Conservation (phyloP, 208 protist species). For the Trypanosoma grayi region DNA sequence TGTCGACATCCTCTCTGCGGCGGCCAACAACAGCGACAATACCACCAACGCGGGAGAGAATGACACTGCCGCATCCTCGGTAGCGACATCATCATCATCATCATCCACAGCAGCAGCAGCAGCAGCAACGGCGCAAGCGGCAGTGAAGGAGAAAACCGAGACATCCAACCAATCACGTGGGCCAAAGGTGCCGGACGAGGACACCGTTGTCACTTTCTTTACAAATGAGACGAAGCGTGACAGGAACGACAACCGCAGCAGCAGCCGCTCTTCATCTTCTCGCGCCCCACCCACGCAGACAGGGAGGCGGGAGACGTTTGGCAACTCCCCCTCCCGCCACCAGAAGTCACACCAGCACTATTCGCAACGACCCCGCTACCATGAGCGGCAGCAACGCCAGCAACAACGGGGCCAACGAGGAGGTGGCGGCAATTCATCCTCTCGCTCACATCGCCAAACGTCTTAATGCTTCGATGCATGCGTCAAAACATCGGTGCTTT, state of each 20-base stretch:
- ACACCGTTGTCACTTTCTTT: background rate
- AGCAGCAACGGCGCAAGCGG: background rate
- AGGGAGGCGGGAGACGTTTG: background rate
- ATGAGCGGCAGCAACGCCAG: conserved; percentile 18
- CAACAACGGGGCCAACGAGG: conserved; percentile 16
- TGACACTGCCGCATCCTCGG: background rate
- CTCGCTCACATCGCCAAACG: background rate
- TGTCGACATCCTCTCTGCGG: conserved; percentile 47
- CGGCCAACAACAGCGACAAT: background rate
- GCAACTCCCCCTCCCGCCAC: background rate
- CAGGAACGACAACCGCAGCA: background rate
- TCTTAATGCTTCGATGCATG: no score
- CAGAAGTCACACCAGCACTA: conserved; percentile 11
- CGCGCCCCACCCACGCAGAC: background rate
- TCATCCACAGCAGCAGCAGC: conserved; percentile 2
- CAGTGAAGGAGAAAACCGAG: no score
- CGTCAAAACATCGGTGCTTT: no score
- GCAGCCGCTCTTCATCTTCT: background rate
- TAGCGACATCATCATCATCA: background rate
- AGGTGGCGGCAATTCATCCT: background rate
- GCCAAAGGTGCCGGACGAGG: background rate
- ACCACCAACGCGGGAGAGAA: background rate
- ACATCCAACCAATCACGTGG: background rate
- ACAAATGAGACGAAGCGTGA: background rate
- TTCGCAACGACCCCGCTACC: conserved; percentile 15